Evolutionary conservation across 2,329 filamentous ascomycete species (phyloP), one percentile per base, ranked within the genome.

Genomic region (Microcera coccophila): DNA sequence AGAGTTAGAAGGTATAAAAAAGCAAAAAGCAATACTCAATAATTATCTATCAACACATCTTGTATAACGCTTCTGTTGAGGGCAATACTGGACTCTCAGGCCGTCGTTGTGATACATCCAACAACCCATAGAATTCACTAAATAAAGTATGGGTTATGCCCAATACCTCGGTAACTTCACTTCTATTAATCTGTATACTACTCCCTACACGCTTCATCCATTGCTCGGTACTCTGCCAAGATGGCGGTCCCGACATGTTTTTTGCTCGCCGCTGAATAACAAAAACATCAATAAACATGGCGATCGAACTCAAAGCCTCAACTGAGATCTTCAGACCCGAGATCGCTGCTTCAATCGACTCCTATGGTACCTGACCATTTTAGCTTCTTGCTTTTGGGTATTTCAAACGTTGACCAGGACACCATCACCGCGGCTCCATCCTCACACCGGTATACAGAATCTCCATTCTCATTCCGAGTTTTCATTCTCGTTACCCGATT

Each of bases 381-480:
- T 48, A 55, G 51, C 50, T 50, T 42, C 36, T 57, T 52, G 45
- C 50, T 49, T 46, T 50, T 54, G 56, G 56, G 56, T 59, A 59
- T 59, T 47, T 48, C n/a, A n/a, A 32, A 32, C 15, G 55, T 53
- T 57, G 53, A 54, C 48, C 55, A 59, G 56, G 52, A 56, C 48
- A 51, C 15, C 42, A 49, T 39, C 50, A 52, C 50, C 52, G 52
- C 53, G 51, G 55, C 44, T 47, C 52, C 50, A n/a, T 29, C 47
- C 44, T 46, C 48, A 35, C 47, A 36, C 43, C 52, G 49, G 50
- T 41, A 54, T 49, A 50, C 53, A 45, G 48, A 53, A 51, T 39
- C 43, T 28, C 49, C 50, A 53, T 48, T 53, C 45, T 54, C 45
- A 22, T 53, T 21, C 37, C 20, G 24, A 45, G 41, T 35, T 19